Conservation (phyloP, 2,329 filamentous ascomycete species). For the Endothia cerciana region DNA sequence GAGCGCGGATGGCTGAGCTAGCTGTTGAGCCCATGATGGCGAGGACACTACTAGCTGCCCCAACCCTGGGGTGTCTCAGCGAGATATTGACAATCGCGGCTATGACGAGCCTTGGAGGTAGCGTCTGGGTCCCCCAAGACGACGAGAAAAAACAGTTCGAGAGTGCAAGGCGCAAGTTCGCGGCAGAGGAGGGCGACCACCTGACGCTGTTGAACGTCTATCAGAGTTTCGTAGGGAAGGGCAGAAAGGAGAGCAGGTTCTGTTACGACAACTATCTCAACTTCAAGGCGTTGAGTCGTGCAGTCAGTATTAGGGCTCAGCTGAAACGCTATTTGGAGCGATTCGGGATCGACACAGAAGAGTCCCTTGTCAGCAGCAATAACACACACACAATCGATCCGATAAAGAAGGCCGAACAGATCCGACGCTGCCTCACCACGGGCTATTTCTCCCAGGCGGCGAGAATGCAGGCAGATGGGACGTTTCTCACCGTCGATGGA, state of each 20-base stretch:
- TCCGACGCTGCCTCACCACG: slow-evolving; percentile 81
- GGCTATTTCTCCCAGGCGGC: slow-evolving; percentile 95
- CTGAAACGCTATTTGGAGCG: slow-evolving; percentile 85
- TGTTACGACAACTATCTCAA: slow-evolving; percentile 87
- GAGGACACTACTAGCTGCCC: slow-evolving; percentile 78
- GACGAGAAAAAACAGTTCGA: slow-evolving; percentile 77
- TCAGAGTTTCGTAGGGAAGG: slow-evolving; percentile 81
- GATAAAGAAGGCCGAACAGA: slow-evolving; percentile 64
- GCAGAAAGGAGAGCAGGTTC: slow-evolving; percentile 82
- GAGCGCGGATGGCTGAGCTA: slow-evolving; percentile 88
- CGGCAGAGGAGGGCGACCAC: slow-evolving; percentile 92
- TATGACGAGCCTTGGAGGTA: slow-evolving; percentile 86
- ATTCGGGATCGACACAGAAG: slow-evolving; percentile 73
- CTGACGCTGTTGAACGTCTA: slow-evolving; percentile 93
- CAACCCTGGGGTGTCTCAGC: slow-evolving; percentile 75
- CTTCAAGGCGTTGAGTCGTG: slow-evolving; percentile 79
- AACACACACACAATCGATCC: slow-evolving; percentile 34
- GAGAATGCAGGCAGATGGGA: slow-evolving; percentile 91
- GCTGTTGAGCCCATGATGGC: slow-evolving; percentile 94
- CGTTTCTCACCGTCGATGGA: slow-evolving; percentile 83
- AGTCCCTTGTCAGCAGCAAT: slow-evolving; percentile 53
- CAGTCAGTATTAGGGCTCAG: slow-evolving; percentile 85
- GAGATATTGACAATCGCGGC: slow-evolving; percentile 92
- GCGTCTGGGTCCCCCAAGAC: slow-evolving; percentile 81
- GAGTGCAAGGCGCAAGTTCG: slow-evolving; percentile 77